Evolutionary conservation across 2,329 filamentous ascomycete genomes (phyloP).

Genomic region (Hymenoscyphus scutula): DNA sequence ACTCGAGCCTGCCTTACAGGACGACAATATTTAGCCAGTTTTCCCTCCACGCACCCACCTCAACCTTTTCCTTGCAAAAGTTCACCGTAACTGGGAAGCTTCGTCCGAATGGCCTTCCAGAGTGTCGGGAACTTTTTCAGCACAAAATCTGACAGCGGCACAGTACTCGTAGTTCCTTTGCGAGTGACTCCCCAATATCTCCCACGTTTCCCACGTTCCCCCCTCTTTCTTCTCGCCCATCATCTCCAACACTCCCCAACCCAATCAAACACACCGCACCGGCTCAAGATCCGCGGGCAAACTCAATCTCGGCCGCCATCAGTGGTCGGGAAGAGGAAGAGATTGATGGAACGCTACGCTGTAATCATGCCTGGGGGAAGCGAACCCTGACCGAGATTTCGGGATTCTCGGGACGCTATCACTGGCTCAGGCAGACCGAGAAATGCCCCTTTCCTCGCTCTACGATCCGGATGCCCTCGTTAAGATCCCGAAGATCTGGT

Average conservation of each 20-base stretch:
- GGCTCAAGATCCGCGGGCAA: not conserved
- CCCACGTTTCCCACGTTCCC: not conserved
- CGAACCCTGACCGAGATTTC: not conserved
- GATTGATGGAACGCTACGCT: not conserved
- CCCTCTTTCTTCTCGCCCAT: not conserved
- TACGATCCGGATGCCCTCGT: not conserved
- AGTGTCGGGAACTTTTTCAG: not conserved
- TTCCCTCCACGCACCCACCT: not conserved
- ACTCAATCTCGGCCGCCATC: not conserved
- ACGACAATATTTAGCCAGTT: not conserved
- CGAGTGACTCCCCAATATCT: not conserved
- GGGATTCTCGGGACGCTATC: not conserved
- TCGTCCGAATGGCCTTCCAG: not conserved
- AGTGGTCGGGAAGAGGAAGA: not conserved
- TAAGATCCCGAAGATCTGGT: not conserved
- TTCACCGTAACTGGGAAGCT: not conserved
- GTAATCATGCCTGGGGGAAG: not conserved
- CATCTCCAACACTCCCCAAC: not conserved
- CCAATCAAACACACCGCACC: too few species aligned
- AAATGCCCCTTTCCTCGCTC: not conserved
- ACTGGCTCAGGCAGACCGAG: not conserved
- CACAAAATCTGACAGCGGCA: not conserved
- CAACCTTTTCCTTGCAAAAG: not conserved
- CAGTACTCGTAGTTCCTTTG: not conserved
- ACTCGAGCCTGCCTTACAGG: not conserved